Evolutionary conservation across 1,139 yeast species (phyloP), one percentile per base, ranked within the genome.

Genomic region (Petasospora rhodanensis): DNA sequence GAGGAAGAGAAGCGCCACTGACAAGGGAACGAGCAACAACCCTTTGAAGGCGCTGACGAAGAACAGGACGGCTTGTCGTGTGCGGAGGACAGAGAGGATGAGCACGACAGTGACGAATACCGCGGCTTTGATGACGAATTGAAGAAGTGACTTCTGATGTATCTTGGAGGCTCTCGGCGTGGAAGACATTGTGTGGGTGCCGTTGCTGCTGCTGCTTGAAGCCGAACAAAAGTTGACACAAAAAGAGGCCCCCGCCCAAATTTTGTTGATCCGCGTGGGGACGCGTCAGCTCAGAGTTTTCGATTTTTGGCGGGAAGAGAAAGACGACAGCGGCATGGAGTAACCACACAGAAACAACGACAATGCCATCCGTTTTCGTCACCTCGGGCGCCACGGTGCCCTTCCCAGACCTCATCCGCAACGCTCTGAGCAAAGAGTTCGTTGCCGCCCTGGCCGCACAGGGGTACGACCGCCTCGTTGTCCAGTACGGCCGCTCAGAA

Each of bases 351-450:
- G n/a, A n/a, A n/a, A n/a, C n/a, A n/a, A n/a, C n/a, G n/a, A n/a
- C 13, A 24, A 40, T 40, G 43, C 12, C 37, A 5, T n/a, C 61
- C 13, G 54, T 73, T 2, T 59, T 79, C 25, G 76, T 82, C 8
- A 78, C 94, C 0, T 81, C 93, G 2, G 96, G 96, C 0, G 95
- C 95, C 2, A 85, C 95, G 0, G 85, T 80, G 10, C 82, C 94
- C 0, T 86, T 86, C 55, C 64, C 66, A 6, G 58, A 54, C 12
- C 66, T 86, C n/a, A 56, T 86, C 1, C 55, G 57, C 20, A 48
- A 62, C 5, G 59, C 71, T 0, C 42, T 76, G 6, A 43, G 57
- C 7, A 42, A 46, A 0, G 45, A 48, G 1, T 70, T 80, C 30
- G 41, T 80, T 1, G 36, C 48, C 0, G 34, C 47, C 2, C 46